Evolutionary conservation across 176 grass and related monocot species (phyloP).

Genomic region (Oryza australiensis): DNA sequence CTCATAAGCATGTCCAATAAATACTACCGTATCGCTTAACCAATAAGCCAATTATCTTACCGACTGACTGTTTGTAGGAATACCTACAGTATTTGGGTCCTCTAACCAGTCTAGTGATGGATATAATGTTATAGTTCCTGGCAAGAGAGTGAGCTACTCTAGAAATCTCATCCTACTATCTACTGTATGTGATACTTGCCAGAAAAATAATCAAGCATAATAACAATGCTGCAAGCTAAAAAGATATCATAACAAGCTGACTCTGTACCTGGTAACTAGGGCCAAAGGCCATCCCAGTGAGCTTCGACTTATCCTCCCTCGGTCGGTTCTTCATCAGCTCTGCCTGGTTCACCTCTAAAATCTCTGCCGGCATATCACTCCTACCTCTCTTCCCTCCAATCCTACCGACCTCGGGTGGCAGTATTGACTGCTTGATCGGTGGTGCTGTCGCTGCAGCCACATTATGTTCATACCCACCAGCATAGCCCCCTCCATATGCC

Average conservation of each 20-base stretch:
- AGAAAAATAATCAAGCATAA: not conserved
- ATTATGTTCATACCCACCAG: constrained; percentile 34
- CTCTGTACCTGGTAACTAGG: constrained; percentile 81
- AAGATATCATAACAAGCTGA: not conserved
- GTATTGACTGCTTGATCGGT: constrained; percentile 23
- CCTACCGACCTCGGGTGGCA: constrained; percentile 51
- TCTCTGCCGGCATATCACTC: constrained; percentile 63
- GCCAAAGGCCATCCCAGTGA: constrained; percentile 89
- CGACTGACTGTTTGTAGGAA: not conserved
- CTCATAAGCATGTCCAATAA: not conserved
- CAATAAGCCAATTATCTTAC: not conserved
- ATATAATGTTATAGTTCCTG: not conserved
- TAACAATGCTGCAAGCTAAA: not conserved
- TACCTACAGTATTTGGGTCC: not conserved
- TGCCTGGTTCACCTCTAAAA: constrained; percentile 87
- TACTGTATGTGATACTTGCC: not conserved
- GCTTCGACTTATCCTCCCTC: constrained; percentile 74
- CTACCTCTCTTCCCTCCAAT: constrained; percentile 82
- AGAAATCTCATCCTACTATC: not conserved
- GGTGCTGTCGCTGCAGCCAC: constrained; percentile 5
- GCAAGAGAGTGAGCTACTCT: constrained; percentile 1
- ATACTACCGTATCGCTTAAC: not conserved
- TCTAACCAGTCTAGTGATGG: not conserved
- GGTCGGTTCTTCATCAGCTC: constrained; percentile 94
- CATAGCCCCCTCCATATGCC: constrained; percentile 36